Base-by-base conservation (phyloP, 2,329 filamentous ascomycete species). In the Colletotrichum ledebouriae region DNA sequence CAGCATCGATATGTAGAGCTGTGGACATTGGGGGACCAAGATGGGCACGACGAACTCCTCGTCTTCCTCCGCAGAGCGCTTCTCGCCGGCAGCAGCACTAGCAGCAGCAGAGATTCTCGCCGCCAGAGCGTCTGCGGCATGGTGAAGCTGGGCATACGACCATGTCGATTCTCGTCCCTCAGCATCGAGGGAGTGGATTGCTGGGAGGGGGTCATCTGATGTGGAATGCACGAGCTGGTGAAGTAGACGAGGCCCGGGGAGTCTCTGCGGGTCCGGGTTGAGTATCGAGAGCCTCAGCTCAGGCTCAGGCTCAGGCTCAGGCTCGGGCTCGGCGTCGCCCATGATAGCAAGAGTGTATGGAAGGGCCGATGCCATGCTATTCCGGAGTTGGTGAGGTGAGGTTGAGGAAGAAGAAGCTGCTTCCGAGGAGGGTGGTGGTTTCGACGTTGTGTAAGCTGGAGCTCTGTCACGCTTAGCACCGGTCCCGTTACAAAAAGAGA, bases 1-100 rank as follows among this genome's bases (percentile, higher is more conserved):
- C 50, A 97, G 78, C 70, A 93, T 86, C 1, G 92, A 85, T 64
- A 96, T 85, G 78, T 97, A 97, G 25, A 98, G 84, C 53, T 90
- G 85, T 10, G 90, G 88, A 13, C 88, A 92, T 79, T 97, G 94
- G 2, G 91, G 90, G 15, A 97, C 79, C 20, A 97, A 84, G 2
- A 97, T 81, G 0, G 94, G 94, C 42, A 97, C 84, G 41, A 97
- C 79, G 17, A 71, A 71, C 33, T 67, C 39, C 33, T 67, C 39
- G 12, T 42, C 41, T 6, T 25, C 29, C 29, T 29, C 29, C 6
- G 4, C 20, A 15, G 41, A 37, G 4, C 9, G 20, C 22, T 34
- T 59, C 17, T 37, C 4, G 25, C 29, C 29, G 29, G 29, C 29
- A 29, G 29, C 29, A 29, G 6, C 29, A 17, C 17, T 17, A 29